phyloP scores from a whole-genome alignment of 2,329 filamentous ascomycete species.

The Ustilaginoidea virens region DNA sequence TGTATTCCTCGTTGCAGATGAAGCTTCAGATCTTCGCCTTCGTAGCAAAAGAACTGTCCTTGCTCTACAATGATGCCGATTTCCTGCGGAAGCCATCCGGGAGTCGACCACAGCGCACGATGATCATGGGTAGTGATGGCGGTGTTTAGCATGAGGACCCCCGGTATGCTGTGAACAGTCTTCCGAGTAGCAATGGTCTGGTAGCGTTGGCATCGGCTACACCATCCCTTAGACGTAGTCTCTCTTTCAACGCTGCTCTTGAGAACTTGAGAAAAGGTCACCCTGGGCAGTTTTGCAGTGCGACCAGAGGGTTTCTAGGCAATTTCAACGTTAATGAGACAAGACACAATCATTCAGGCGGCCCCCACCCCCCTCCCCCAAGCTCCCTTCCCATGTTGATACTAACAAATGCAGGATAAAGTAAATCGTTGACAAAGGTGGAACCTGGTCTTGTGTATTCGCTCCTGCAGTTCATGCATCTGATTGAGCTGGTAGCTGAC shows the following conservation, averaged over 20 bases:
- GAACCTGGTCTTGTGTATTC: conserved; percentile 70
- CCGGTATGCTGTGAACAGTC: conserved; percentile 65
- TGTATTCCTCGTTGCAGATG: conserved; percentile 68
- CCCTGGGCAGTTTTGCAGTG: conserved; percentile 35
- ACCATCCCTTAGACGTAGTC: conserved; percentile 84
- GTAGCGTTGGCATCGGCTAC: conserved; percentile 77
- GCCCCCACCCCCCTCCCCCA: too few relatives aligned
- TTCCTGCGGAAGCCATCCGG: conserved; percentile 84
- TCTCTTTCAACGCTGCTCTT: conserved; percentile 86
- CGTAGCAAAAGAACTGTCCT: conserved; percentile 88
- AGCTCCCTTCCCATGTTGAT: neutral
- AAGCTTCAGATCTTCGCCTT: conserved; percentile 74
- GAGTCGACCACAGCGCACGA: conserved; percentile 71
- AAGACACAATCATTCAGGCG: too few relatives aligned
- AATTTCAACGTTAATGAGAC: too few relatives aligned
- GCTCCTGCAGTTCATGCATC: conserved; percentile 74
- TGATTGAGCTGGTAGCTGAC: conserved; percentile 55
- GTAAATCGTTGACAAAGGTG: conserved; percentile 70
- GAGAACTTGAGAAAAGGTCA: conserved; percentile 77
- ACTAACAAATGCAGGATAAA: conserved; percentile 47
- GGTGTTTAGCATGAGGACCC: conserved; percentile 80
- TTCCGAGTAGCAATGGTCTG: conserved; percentile 77
- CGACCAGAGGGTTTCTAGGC: conserved; percentile 30
- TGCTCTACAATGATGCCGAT: conserved; percentile 84
- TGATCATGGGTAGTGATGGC: conserved; percentile 57